Conservation (phyloP, 345 rosid genomes). For the Pistacia integerrima region DNA sequence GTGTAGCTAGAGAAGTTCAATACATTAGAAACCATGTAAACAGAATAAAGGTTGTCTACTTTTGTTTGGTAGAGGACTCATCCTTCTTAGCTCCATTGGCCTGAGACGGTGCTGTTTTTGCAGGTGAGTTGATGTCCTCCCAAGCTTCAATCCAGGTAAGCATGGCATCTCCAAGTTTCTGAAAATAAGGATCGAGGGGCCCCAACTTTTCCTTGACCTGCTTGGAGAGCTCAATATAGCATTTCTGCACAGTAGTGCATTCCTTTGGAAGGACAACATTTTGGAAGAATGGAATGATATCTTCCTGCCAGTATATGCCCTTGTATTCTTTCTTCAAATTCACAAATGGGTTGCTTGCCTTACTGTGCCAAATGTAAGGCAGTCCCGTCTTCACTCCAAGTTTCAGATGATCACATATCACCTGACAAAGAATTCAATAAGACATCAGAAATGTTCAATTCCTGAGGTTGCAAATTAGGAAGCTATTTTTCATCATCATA, state of each 20-base stretch:
- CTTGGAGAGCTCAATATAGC: constrained; percentile 36
- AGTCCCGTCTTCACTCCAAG: constrained; percentile 38
- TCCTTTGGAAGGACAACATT: constrained; percentile 35
- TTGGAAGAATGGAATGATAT: constrained; percentile 41
- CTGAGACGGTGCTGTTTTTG: neutral
- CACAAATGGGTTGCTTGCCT: constrained; percentile 42
- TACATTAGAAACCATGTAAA: no score
- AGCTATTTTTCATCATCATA: no score
- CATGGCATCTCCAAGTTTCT: constrained; percentile 41
- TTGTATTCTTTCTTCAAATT: constrained; percentile 41
- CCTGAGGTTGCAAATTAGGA: no score
- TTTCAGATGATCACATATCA: constrained; percentile 37
- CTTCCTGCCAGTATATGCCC: constrained; percentile 45
- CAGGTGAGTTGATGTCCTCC: constrained; percentile 31
- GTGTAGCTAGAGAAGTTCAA: no score
- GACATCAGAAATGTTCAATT: neutral
- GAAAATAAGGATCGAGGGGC: constrained; percentile 33
- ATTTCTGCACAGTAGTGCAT: constrained; percentile 36
- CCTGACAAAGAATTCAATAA: constrained; percentile 18
- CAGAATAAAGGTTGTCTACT: neutral
- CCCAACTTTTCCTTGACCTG: constrained; percentile 35
- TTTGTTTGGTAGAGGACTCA: neutral
- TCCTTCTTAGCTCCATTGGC: neutral
- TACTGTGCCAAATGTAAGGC: constrained; percentile 38
- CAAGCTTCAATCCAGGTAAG: constrained; percentile 45